A percentile compares a stretch with the other conserved stretches of the same genome.
Conservation (phyloP, 768 basidiomycete genomes). For the Leccinum incarnatum region DNA sequence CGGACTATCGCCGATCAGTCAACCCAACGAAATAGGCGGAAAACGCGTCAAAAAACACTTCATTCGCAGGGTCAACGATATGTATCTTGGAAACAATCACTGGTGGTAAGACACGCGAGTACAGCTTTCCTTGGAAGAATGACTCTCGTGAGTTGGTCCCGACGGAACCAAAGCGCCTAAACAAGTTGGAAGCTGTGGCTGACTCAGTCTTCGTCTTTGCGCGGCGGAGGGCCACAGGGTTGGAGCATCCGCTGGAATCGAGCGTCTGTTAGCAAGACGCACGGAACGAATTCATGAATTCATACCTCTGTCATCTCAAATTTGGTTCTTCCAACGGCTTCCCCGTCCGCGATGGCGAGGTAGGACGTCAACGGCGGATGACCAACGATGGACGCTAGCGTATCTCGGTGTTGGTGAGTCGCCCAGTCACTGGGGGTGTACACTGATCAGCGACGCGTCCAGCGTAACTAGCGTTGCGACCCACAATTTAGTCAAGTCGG, state of each 20-base stretch:
- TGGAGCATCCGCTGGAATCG: slow-evolving; percentile 79
- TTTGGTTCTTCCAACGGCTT: slow-evolving; percentile 81
- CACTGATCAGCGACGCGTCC: slow-evolving; percentile 14
- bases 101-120: too few species aligned
- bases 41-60: neutral
- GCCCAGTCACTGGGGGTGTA: slow-evolving; percentile 78
- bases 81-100: neutral
- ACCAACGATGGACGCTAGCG: slow-evolving; percentile 88
- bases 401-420: slow-evolving; percentile 96
- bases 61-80: neutral
- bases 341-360: slow-evolving; percentile 90
- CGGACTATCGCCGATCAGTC: neutral
- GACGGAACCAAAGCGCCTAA: too few species aligned
- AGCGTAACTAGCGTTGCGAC: slow-evolving; percentile 27
- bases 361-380: slow-evolving; percentile 85
- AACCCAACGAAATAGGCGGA: too few species aligned
- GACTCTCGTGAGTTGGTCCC: too few species aligned
- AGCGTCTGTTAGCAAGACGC: slow-evolving; percentile 23
- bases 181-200: slow-evolving; percentile 16
- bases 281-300: neutral
- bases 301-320: slow-evolving; percentile 96
- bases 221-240: slow-evolving; percentile 89
- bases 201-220: slow-evolving; percentile 71
- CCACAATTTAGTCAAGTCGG: slow-evolving; percentile 94
- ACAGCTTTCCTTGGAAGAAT: too few species aligned